Evolutionary conservation across 352 stramenopile genomes (phyloP).

Genomic region (Globisporangium orthogonon): DNA sequence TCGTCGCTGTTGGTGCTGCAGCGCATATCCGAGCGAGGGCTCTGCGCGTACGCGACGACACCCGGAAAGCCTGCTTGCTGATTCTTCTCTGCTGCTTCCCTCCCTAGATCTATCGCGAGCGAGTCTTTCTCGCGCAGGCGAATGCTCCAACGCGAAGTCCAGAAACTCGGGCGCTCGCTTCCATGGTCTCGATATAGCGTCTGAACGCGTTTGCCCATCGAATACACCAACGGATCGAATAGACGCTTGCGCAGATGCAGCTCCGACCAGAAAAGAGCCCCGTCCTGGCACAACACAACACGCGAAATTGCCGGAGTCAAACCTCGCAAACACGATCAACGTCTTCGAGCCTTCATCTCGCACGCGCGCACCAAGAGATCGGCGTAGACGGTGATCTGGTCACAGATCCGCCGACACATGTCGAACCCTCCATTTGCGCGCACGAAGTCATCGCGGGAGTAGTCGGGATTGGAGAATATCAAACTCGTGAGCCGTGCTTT

Average conservation of each 20-base stretch:
- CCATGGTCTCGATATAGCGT: conserved; percentile 37
- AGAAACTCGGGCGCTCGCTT: background rate
- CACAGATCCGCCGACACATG: conserved; percentile 42
- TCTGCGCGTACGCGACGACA: conserved; percentile 53
- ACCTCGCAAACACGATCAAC: too few species aligned
- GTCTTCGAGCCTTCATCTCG: too few species aligned
- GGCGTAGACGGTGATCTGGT: conserved; percentile 68
- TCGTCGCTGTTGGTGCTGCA: conserved; percentile 4
- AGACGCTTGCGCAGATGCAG: conserved; percentile 34
- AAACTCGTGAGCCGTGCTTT: conserved; percentile 35
- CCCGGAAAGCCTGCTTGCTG: conserved; percentile 43
- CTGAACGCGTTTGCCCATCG: conserved; percentile 41
- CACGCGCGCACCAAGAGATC: conserved; percentile 17
- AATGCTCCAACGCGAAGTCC: conserved; percentile 12
- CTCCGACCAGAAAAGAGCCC: conserved; percentile 71
- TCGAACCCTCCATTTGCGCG: conserved; percentile 50
- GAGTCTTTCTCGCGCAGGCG: conserved; percentile 18
- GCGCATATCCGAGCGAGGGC: conserved; percentile 12
- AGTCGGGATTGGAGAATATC: conserved; percentile 79
- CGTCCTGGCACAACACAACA: conserved; percentile 32
- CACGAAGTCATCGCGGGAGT: conserved; percentile 56
- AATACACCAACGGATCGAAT: conserved; percentile 37
- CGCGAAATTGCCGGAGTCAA: too few species aligned
- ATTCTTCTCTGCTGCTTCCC: conserved; percentile 43
- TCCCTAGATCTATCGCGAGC: conserved; percentile 24